Evolutionary conservation across 1,139 yeast species (phyloP), one percentile per base, ranked within the genome.

Genomic region (Hyphopichia buzzinii): DNA sequence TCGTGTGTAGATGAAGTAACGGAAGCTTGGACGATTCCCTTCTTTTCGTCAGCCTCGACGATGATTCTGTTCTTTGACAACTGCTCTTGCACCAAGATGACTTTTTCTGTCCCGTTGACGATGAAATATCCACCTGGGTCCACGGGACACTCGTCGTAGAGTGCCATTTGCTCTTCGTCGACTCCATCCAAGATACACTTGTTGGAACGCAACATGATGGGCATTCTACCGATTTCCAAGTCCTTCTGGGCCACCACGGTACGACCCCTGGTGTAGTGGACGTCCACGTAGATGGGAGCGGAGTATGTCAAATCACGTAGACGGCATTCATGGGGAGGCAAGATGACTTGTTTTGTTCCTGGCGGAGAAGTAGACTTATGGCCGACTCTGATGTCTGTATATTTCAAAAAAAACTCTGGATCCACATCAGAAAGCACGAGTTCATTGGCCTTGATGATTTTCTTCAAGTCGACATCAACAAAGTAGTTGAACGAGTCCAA

Each of bases 101-200:
- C 99, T 59, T 92, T 92, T 58, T 92, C 99, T 0, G 98, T 92
- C 58, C 99, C 99, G 57, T 92, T 92, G 32, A 92, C 97, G 52
- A 92, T 84, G 52, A 92, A 92, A 55, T 92, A 92, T 49, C 99
- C 99, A 62, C 99, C 99, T 4, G 98, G 98, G 62, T 92, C 98
- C 36, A 92, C 69, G 0, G 99, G 99, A 62, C 99, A 94, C 61
- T 92, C 99, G 51, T 86, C 85, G 50, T 86, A 72, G 29, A 67
- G 67, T 1, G 98, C 97, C 97, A 94, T 92, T 50, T 79, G 84
- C 31, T 69, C 61, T 49, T 90, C 96, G 37, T 79, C 71, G 38
- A 85, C 80, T 16, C 89, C 95, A 48, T 81, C 80, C 43, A 92
- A 68, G 32, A 87, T 80, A 72, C 99, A 92, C 58, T 88, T 87